Evolutionary conservation across 208 protist genomes (phyloP).

Genomic region (Leishmania major): DNA sequence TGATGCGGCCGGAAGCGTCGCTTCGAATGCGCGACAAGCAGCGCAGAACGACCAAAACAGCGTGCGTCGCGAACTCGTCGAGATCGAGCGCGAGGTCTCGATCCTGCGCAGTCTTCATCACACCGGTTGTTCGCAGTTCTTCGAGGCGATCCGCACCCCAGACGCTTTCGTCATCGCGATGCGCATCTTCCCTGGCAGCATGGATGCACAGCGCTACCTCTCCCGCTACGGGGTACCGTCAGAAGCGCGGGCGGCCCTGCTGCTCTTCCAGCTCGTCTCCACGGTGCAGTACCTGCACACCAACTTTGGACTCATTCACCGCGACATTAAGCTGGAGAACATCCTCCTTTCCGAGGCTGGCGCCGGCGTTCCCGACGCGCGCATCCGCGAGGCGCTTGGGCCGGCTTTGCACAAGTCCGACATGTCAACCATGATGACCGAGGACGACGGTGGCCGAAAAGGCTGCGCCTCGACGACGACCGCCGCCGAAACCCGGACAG

Average conservation of each 20-base stretch:
- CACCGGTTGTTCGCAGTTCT: slow-evolving; percentile 70
- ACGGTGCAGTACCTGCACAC: slow-evolving; percentile 78
- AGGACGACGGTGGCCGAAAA: neutral
- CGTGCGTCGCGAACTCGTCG: slow-evolving; percentile 45
- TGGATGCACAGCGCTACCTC: slow-evolving; percentile 73
- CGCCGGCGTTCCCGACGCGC: slow-evolving; percentile 19
- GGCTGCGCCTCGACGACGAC: neutral
- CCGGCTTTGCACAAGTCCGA: slow-evolving; percentile 29
- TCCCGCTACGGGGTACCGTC: slow-evolving; percentile 58
- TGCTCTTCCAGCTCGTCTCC: slow-evolving; percentile 76
- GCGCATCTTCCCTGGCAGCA: slow-evolving; percentile 61
- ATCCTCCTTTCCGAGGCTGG: slow-evolving; percentile 62
- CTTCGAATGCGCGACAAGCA: neutral
- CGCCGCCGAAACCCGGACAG: neutral
- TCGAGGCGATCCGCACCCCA: slow-evolving; percentile 74
- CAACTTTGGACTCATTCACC: slow-evolving; percentile 69
- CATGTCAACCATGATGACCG: neutral
- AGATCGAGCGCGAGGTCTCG: slow-evolving; percentile 79
- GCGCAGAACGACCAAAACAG: slow-evolving; percentile 11
- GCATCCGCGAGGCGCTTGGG: slow-evolving; percentile 53
- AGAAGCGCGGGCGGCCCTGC: slow-evolving; percentile 57
- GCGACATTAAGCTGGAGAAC: slow-evolving; percentile 89
- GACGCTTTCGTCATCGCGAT: slow-evolving; percentile 84
- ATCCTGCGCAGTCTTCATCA: slow-evolving; percentile 70
- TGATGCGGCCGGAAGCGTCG: neutral